phyloP scores from a whole-genome alignment of 2,329 filamentous ascomycete genomes.

The Mariannaea sp. region DNA sequence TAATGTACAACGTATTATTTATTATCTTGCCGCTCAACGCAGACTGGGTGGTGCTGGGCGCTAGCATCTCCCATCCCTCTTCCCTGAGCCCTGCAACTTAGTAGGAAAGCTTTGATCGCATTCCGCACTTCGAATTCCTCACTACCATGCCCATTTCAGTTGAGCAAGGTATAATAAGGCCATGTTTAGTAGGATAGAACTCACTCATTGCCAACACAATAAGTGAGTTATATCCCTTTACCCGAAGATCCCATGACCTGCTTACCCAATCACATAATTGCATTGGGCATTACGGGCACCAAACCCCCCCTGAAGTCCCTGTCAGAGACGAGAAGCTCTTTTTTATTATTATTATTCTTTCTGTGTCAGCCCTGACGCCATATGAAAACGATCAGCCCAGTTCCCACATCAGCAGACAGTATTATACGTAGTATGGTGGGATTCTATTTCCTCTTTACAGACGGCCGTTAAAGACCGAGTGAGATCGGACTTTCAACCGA shows the following conservation, averaged over 20 bases:
- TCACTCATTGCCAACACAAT: neutral
- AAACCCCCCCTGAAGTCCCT: neutral
- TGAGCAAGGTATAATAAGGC: neutral
- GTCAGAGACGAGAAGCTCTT: too few relatives aligned
- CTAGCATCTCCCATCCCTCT: neutral
- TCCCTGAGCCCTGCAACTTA: neutral
- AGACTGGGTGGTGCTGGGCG: too few relatives aligned
- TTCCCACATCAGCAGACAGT: constrained; percentile 10
- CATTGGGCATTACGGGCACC: too few relatives aligned
- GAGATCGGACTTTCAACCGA: constrained; percentile 15
- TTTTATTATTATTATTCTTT: neutral
- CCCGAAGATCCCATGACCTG: neutral
- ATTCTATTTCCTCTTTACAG: neutral
- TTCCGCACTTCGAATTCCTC: neutral
- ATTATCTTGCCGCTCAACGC: too few relatives aligned
- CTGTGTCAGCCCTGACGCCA: constrained; percentile 8
- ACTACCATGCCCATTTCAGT: neutral
- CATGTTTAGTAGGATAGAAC: neutral
- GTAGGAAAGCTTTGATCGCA: neutral
- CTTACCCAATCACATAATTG: too few relatives aligned
- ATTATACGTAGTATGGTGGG: neutral
- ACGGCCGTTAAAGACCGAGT: constrained; percentile 8
- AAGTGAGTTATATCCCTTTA: neutral
- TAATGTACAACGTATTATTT: too few relatives aligned
- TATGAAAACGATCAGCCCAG: constrained; percentile 5